phyloP scores from a whole-genome alignment of 225 moss, liverwort and hornwort species.

The Marchantia paleacea region DNA sequence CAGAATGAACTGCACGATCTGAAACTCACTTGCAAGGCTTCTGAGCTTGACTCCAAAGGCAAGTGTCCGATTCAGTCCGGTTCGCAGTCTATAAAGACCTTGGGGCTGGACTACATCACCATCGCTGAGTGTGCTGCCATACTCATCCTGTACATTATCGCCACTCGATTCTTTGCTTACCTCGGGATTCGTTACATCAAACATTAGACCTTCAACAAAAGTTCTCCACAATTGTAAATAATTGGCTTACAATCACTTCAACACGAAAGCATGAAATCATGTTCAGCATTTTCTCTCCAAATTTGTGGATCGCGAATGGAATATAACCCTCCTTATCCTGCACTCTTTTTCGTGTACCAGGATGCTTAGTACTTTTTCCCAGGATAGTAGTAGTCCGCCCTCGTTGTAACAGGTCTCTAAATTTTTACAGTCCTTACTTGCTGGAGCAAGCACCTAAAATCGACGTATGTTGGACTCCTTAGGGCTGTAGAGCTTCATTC shows the following conservation, averaged over 20 bases:
- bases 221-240: not conserved
- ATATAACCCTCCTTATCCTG: no score
- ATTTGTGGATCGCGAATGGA: no score
- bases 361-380: no score
- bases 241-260: not conserved
- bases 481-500: no score
- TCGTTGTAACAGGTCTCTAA: no score
- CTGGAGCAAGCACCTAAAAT: no score
- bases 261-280: no score
- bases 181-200: slow-evolving; percentile 83
- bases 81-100: slow-evolving; percentile 48
- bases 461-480: no score
- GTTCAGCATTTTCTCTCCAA: no score
- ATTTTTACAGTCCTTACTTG: no score
- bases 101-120: slow-evolving; percentile 68
- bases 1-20: slow-evolving; percentile 67
- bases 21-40: slow-evolving; percentile 46
- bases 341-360: no score
- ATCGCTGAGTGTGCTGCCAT: slow-evolving; percentile 63
- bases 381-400: no score
- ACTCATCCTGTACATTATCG: slow-evolving; percentile 63
- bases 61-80: slow-evolving; percentile 56
- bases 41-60: slow-evolving; percentile 45
- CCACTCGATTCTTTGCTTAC: slow-evolving; percentile 64
- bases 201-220: slow-evolving; percentile 7